These are phyloP conservation scores for Hortaea sp. DNA, from an alignment of 2,329 filamentous ascomycete genomes.

Conservation along the genomic window DNA sequence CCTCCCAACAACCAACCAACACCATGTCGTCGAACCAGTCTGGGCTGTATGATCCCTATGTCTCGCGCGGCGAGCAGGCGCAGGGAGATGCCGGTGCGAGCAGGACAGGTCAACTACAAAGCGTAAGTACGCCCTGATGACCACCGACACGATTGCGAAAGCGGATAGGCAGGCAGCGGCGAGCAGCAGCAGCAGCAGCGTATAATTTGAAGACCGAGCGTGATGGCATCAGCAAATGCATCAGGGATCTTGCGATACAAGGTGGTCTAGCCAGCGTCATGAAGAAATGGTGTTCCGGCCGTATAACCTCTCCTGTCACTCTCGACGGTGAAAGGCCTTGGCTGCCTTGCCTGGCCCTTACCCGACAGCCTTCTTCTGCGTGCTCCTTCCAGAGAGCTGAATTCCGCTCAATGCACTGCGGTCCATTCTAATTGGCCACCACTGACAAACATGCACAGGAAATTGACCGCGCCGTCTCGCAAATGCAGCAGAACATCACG, in stretches of 20 bases:
- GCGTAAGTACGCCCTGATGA: not conserved
- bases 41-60: slow-evolving; percentile 5
- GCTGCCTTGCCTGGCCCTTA: not conserved
- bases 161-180: too few species aligned
- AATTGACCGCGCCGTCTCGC: slow-evolving; percentile 91
- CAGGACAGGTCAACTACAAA: slow-evolving; percentile 1
- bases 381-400: too few species aligned
- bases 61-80: slow-evolving; percentile 2
- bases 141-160: too few species aligned
- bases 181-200: too few species aligned
- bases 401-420: too few species aligned
- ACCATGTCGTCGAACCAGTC: not conserved
- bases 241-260: too few species aligned
- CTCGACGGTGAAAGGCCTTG: not conserved
- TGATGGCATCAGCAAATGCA: too few species aligned
- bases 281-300: too few species aligned
- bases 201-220: too few species aligned
- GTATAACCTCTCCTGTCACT: too few species aligned
- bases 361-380: too few species aligned
- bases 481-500: slow-evolving; percentile 97
- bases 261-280: too few species aligned
- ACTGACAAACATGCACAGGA: slow-evolving; percentile 47
- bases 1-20: not conserved
- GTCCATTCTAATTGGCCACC: not conserved
- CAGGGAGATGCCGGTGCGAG: not conserved